Conservation (phyloP, 495 filamentous ascomycete species). For the Pyrenula massariospora region DNA sequence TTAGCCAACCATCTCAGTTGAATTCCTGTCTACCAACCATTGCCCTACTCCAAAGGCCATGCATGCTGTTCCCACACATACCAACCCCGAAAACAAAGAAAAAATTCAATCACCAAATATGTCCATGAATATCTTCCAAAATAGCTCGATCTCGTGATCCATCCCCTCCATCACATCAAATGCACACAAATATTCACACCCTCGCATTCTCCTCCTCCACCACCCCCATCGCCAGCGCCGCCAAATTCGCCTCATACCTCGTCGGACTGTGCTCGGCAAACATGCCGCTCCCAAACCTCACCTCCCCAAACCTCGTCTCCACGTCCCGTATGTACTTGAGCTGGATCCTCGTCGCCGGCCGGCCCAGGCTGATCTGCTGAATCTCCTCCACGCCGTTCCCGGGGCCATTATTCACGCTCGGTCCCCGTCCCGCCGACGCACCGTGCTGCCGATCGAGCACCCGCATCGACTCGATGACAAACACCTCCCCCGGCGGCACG, state of each 20-base stretch:
- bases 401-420: slow-evolving; percentile 6
- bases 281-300: slow-evolving; percentile 62
- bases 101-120: too few species aligned
- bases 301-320: slow-evolving; percentile 55
- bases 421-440: slow-evolving; percentile 13
- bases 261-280: slow-evolving; percentile 68
- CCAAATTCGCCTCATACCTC: slow-evolving; percentile 53
- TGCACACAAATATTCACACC: too few species aligned
- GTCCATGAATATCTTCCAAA: too few species aligned
- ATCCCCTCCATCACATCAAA: too few species aligned
- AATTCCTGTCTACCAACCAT: too few species aligned
- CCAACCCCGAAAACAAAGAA: too few species aligned
- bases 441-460: slow-evolving; percentile 44
- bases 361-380: slow-evolving; percentile 30
- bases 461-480: slow-evolving; percentile 52
- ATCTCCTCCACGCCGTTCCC: slow-evolving; percentile 17
- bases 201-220: slow-evolving; percentile 25
- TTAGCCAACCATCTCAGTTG: too few species aligned
- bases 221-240: slow-evolving; percentile 40
- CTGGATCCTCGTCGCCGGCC: slow-evolving; percentile 53
- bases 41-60: too few species aligned
- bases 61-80: too few species aligned
- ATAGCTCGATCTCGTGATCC: too few species aligned
- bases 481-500: slow-evolving; percentile 66
- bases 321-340: slow-evolving; percentile 54